A percentile compares a stretch with the other conserved stretches of the same genome.
These are phyloP conservation scores for Thalia dealbata DNA, from an alignment of 176 grass and related monocot species.

Conservation along the genomic window DNA sequence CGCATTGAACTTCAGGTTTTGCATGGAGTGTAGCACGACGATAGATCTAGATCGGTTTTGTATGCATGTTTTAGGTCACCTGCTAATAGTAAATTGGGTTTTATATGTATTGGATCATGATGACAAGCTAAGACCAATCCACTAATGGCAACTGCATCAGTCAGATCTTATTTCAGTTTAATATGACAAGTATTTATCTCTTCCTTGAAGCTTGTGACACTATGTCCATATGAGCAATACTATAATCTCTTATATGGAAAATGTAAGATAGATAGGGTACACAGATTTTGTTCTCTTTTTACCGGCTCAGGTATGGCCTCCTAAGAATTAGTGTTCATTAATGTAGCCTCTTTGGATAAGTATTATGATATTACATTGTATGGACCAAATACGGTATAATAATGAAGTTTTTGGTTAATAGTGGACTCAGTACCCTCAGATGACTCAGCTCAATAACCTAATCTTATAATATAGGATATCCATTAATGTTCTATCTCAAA, in stretches of 20 bases:
- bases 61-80: background rate
- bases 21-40: background rate
- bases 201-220: background rate
- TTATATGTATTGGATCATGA: background rate
- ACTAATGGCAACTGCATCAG: too few species aligned
- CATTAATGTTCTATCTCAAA: background rate
- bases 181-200: background rate
- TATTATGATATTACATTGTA: background rate
- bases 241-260: background rate
- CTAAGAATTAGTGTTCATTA: background rate
- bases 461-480: background rate
- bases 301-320: background rate
- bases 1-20: background rate
- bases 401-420: background rate
- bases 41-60: background rate
- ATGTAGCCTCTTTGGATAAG: too few species aligned
- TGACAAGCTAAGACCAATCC: too few species aligned
- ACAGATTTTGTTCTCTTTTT: background rate
- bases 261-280: background rate
- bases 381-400: background rate
- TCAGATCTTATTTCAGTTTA: background rate
- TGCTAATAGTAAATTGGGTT: background rate
- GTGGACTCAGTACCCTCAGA: background rate
- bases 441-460: background rate
- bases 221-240: background rate